Evolutionary conservation across 352 stramenopile species (phyloP), one percentile per base, ranked within the genome.

Genomic region (Peronosclerospora sorghi): DNA sequence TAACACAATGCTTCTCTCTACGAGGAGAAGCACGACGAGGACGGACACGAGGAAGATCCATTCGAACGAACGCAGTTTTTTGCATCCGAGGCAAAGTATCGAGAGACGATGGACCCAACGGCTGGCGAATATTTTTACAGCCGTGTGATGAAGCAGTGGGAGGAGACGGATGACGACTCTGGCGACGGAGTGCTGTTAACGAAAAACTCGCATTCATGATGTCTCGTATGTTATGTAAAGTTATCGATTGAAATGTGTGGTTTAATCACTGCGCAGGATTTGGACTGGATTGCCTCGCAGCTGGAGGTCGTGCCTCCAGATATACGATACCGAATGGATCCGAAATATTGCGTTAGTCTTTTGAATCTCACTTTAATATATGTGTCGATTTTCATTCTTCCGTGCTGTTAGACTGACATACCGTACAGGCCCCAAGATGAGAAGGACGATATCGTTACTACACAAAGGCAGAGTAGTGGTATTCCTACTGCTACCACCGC

Each of bases 1-100:
- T n/a, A n/a, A n/a, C n/a, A n/a, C n/a, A 87, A 90, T 56, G 78
- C 70, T 15, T 84, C 64, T 46, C 78, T 74, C 14, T 90, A 79
- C 47, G 56, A 74, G 26, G 59, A 72, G 30, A 48, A 59, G 0
- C 23, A 62, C 23, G 49, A 68, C 2, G 49, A 58, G 14, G 50
- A 54, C 5, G 28, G 62, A 19, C 50, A 23, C 7, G 41, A 36
- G 14, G 27, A 51, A 1, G 17, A 47, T 6, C 28, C 28, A n/a
- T n/a, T n/a, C n/a, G 44, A 55, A 10, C 62, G 54, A 0, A 63
- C 58, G 18, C 74, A 86, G 41, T 86, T 83, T 54, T 86, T 86
- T 41, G 58, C 59, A 4, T 64, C 60, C 1, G 78, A 87, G 35
- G 51, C 77, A 37, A 68, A 58, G 8, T 73, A 83, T 17, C 62